Percentiles rank a stretch among this genome's conserved stretches.
Evolutionary conservation across 768 basidiomycete species (phyloP).

Genomic region (Paxillus rubicundulus): DNA sequence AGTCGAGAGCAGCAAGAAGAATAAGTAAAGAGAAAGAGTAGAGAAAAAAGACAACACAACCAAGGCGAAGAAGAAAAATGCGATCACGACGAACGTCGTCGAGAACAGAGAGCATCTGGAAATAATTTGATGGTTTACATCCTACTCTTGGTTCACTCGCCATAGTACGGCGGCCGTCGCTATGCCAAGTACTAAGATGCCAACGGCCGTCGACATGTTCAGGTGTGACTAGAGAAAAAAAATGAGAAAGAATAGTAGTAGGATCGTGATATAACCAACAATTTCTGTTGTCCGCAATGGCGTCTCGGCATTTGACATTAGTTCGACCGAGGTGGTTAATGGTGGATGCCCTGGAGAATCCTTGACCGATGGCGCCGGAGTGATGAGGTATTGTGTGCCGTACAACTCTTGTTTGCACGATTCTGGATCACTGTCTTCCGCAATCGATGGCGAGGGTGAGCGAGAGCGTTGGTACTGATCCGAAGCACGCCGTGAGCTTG

Average conservation of each 20-base stretch:
- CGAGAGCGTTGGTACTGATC: slow-evolving; percentile 25
- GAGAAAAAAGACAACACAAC: slow-evolving; percentile 14
- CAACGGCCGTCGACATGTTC: slow-evolving; percentile 50
- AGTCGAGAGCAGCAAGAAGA: slow-evolving; percentile 16
- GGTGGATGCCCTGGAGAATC: slow-evolving; percentile 26
- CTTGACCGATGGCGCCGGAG: slow-evolving; percentile 30
- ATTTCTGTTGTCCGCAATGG: slow-evolving; percentile 20
- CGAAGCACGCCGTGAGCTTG: slow-evolving; percentile 24
- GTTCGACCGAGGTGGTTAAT: slow-evolving; percentile 7
- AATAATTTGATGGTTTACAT: slow-evolving; percentile 10
- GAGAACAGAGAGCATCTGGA: slow-evolving; percentile 12
- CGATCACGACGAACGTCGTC: slow-evolving; percentile 13
- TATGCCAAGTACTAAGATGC: slow-evolving; percentile 62
- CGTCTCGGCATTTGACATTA: slow-evolving; percentile 18
- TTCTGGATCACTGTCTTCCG: slow-evolving; percentile 29
- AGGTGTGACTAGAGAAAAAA: slow-evolving; percentile 29
- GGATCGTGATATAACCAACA: slow-evolving; percentile 28
- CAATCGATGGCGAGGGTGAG: slow-evolving; percentile 30
- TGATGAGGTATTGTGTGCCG: slow-evolving; percentile 27
- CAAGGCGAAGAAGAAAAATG: slow-evolving; percentile 1
- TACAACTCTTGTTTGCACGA: slow-evolving; percentile 17
- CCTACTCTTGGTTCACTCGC: slow-evolving; percentile 54
- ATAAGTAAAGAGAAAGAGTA: slow-evolving; percentile 27
- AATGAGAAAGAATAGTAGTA: slow-evolving; percentile 13
- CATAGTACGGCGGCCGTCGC: slow-evolving; percentile 73